A percentile compares a stretch with the other conserved stretches of the same genome.
phyloP scores from a whole-genome alignment of 1,284 basidiomycete genomes.

The Ustilago tritici region DNA sequence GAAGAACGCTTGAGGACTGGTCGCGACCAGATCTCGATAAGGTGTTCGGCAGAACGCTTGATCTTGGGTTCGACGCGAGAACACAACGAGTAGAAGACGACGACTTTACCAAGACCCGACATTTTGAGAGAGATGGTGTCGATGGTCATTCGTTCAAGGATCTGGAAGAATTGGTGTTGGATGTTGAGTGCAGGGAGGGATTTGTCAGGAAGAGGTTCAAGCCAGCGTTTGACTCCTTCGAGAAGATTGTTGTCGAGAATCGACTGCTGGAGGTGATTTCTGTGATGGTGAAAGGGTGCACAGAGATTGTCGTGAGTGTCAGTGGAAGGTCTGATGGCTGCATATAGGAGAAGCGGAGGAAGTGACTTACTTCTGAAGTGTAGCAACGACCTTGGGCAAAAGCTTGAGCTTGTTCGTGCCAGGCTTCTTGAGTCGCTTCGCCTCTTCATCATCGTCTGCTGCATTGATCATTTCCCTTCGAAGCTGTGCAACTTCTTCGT shows the following conservation, averaged over 20 bases:
- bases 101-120: constrained; percentile 87
- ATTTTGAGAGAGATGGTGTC: constrained; percentile 92
- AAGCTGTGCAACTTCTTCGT: constrained; percentile 88
- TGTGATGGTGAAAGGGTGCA: neutral
- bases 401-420: constrained; percentile 87
- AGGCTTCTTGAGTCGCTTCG: constrained; percentile 85
- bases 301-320: neutral
- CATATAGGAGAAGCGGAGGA: neutral
- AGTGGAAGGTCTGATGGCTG: neutral
- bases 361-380: constrained; percentile 80
- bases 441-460: constrained; percentile 84
- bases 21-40: constrained; percentile 75
- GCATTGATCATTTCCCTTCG: constrained; percentile 87
- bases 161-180: constrained; percentile 89
- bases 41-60: constrained; percentile 82
- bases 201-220: constrained; percentile 91
- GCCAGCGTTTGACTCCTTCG: constrained; percentile 89
- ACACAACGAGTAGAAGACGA: constrained; percentile 95
- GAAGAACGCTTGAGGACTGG: constrained; percentile 66
- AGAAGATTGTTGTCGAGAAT: constrained; percentile 96
- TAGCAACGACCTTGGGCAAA: constrained; percentile 89
- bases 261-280: constrained; percentile 83
- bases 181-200: constrained; percentile 96
- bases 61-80: constrained; percentile 84
- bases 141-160: constrained; percentile 84